phyloP scores from a whole-genome alignment of 2,329 filamentous ascomycete species.

The Cytospora mali region DNA sequence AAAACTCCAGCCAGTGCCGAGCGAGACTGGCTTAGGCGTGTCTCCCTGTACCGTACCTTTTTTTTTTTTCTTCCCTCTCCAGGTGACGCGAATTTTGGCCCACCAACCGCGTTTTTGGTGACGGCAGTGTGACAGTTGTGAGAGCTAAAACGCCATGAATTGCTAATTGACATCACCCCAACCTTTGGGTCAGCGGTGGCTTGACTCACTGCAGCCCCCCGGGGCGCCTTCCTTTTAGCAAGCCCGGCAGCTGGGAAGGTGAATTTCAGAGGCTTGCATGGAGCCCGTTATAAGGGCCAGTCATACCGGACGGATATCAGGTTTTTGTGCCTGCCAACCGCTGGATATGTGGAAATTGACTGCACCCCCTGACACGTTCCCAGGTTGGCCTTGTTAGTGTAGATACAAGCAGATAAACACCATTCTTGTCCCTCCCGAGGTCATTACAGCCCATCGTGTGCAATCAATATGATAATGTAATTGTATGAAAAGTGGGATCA shows the following conservation, averaged over 20 bases:
- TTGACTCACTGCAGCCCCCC: conserved; percentile 7
- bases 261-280: neutral
- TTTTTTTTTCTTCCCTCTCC: conserved; percentile 8
- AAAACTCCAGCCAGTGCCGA: neutral
- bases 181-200: conserved; percentile 10
- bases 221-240: too few relatives aligned
- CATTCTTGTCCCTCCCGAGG: too few relatives aligned
- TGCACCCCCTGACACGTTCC: too few relatives aligned
- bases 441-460: too few relatives aligned
- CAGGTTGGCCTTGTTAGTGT: too few relatives aligned
- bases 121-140: too few relatives aligned
- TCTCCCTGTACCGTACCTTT: conserved; percentile 22
- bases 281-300: neutral
- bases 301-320: neutral
- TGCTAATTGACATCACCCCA: conserved; percentile 7
- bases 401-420: neutral
- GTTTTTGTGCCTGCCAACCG: neutral
- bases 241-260: too few relatives aligned
- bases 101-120: conserved; percentile 26
- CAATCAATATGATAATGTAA: too few relatives aligned
- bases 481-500: too few relatives aligned
- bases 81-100: conserved; percentile 8
- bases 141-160: neutral
- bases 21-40: conserved; percentile 12
- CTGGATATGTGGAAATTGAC: too few relatives aligned